Percentiles rank a stretch among this genome's conserved stretches.
phyloP scores from a whole-genome alignment of 73 alveolate species.

The Paramecium sexaurelia region DNA sequence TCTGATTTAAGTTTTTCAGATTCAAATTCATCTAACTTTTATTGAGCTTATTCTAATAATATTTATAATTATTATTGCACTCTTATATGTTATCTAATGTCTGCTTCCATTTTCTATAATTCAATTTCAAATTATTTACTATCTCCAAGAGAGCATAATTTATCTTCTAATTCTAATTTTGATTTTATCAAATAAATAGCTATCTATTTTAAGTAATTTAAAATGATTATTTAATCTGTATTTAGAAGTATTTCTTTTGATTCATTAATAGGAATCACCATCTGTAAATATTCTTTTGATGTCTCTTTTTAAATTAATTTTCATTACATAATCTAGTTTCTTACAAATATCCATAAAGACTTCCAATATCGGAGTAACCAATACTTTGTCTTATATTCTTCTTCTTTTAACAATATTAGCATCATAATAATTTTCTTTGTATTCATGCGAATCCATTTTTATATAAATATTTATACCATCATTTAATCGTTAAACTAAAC shows the following conservation, averaged over 20 bases:
- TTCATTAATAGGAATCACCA: conserved; percentile 53
- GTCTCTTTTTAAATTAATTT: not conserved
- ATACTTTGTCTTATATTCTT: not conserved
- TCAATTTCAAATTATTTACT: not conserved
- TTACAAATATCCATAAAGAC: not conserved
- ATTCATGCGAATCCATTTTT: not conserved
- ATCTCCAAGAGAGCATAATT: not conserved
- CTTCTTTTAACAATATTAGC: not conserved
- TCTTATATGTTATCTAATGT: not conserved
- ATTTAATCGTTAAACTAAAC: not conserved
- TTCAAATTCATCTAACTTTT: not conserved
- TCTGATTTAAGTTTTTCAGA: not conserved
- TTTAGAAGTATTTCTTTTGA: not conserved
- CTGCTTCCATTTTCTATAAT: conserved; percentile 5
- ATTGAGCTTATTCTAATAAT: not conserved
- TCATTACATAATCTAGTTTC: conserved; percentile 11
- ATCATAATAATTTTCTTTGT: conserved; percentile 22
- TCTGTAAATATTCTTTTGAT: conserved; percentile 12
- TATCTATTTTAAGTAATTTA: conserved; percentile 33
- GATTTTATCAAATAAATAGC: conserved; percentile 36
- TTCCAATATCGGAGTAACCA: not conserved
- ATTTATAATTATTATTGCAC: not conserved
- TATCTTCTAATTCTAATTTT: conserved; percentile 41
- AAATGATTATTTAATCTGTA: conserved; percentile 15
- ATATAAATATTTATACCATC: not conserved